Conservation (phyloP, 192 early-diverging fungal genomes). For the Spinellus fusiger region DNA sequence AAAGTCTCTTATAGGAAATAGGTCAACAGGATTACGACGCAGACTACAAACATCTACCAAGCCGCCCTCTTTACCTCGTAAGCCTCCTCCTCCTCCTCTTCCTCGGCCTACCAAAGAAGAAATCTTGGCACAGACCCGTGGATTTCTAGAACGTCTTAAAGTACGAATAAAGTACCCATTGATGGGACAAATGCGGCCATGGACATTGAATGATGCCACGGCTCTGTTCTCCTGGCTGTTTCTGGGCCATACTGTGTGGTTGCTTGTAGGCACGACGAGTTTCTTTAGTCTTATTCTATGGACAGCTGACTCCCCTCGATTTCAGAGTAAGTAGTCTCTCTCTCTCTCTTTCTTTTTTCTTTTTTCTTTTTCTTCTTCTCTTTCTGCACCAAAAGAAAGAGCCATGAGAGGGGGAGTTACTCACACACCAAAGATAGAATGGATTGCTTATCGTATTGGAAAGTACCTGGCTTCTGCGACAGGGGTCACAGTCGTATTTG, state of each 20-base stretch:
- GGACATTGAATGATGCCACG: slow-evolving; percentile 82
- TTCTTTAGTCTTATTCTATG: slow-evolving; percentile 75
- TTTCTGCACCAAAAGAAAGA: slow-evolving; percentile 13
- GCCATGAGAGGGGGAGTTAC: neutral
- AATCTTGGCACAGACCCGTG: slow-evolving; percentile 50
- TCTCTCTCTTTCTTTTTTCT: neutral
- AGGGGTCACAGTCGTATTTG: slow-evolving; percentile 80
- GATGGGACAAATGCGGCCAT: slow-evolving; percentile 65
- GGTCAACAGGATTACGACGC: too few species aligned
- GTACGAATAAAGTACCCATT: slow-evolving; percentile 54
- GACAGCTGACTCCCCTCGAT: slow-evolving; percentile 75
- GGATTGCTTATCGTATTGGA: slow-evolving; percentile 70
- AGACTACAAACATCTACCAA: neutral
- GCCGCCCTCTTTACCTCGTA: slow-evolving; percentile 9
- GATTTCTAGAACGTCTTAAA: slow-evolving; percentile 54
- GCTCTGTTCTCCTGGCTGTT: slow-evolving; percentile 87
- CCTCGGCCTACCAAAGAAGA: slow-evolving; percentile 38
- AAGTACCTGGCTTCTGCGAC: slow-evolving; percentile 74
- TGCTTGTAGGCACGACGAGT: slow-evolving; percentile 85
- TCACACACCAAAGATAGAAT: slow-evolving; percentile 44
- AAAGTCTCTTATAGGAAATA: neutral
- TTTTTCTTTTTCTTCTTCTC: neutral
- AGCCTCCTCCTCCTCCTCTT: slow-evolving; percentile 6
- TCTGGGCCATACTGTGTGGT: slow-evolving; percentile 77
- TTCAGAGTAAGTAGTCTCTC: slow-evolving; percentile 52